Percentiles rank a stretch among this genome's conserved stretches.
Conservation (phyloP, 495 filamentous ascomycete genomes). For the Penicillium psychrofluorescens region DNA sequence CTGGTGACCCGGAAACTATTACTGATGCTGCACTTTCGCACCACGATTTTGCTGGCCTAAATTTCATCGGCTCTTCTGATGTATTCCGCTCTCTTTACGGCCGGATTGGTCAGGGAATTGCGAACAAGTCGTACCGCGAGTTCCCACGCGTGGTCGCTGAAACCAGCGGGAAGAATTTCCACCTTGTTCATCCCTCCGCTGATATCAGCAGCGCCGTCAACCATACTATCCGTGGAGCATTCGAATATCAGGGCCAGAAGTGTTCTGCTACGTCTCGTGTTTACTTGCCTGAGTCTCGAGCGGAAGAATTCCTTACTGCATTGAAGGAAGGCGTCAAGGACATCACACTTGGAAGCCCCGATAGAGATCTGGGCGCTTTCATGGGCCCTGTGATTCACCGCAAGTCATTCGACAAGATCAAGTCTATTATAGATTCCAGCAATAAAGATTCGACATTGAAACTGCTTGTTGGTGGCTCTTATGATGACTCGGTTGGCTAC, state of each 20-base stretch:
- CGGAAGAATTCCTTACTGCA: constrained; percentile 49
- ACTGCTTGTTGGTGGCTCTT: constrained; percentile 59
- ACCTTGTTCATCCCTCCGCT: constrained; percentile 68
- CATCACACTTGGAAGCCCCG: constrained; percentile 51
- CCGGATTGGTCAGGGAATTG: constrained; percentile 61
- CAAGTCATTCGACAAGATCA: constrained; percentile 63
- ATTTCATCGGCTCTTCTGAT: constrained; percentile 75
- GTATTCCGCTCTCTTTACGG: constrained; percentile 74
- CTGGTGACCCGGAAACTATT: constrained; percentile 68
- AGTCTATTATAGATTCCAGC: constrained; percentile 55
- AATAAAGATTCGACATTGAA: constrained; percentile 58
- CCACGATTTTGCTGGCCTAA: constrained; percentile 65
- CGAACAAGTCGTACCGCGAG: constrained; percentile 58
- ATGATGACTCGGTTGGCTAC: constrained; percentile 62
- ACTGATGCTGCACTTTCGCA: constrained; percentile 62
- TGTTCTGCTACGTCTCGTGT: constrained; percentile 74
- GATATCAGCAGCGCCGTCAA: constrained; percentile 69
- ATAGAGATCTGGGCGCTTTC: constrained; percentile 54
- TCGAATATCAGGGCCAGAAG: constrained; percentile 89
- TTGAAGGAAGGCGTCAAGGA: constrained; percentile 38
- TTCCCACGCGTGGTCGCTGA: constrained; percentile 82
- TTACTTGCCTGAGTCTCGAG: constrained; percentile 63
- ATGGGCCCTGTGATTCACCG: constrained; percentile 75
- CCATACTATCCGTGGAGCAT: constrained; percentile 78
- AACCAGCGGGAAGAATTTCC: constrained; percentile 91